Conservation (phyloP, 495 filamentous ascomycete species). For the Daldinia vernicosa region DNA sequence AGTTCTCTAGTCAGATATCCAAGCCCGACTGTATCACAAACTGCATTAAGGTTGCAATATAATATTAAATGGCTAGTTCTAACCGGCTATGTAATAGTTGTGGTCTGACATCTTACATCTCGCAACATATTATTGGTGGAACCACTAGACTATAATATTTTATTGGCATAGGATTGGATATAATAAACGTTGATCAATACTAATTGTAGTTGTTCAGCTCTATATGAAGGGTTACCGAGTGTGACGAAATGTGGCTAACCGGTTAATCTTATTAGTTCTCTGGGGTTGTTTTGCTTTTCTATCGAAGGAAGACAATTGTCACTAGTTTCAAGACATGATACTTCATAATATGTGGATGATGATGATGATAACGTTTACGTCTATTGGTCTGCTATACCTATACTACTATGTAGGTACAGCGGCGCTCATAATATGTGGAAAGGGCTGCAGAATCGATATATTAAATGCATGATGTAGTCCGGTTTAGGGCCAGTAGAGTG, state of each 20-base stretch:
- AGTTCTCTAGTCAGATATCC: not conserved
- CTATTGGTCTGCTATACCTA: too few relatives aligned
- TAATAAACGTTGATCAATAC: constrained; percentile 19
- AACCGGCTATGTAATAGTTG: too few relatives aligned
- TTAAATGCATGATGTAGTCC: not conserved
- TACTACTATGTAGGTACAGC: too few relatives aligned
- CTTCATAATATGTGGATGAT: too few relatives aligned
- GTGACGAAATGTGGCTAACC: not conserved
- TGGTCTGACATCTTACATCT: not conserved
- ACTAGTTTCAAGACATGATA: not conserved
- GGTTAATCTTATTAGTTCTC: not conserved
- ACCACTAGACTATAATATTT: not conserved
- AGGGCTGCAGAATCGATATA: not conserved
- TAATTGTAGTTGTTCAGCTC: constrained; percentile 22
- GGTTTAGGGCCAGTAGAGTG: not conserved
- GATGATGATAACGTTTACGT: too few relatives aligned
- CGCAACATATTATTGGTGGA: not conserved
- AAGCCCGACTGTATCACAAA: not conserved
- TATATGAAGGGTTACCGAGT: not conserved
- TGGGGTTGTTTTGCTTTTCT: not conserved
- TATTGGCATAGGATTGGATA: not conserved
- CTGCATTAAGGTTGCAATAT: not conserved
- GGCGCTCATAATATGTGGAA: not conserved
- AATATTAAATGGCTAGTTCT: not conserved
- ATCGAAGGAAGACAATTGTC: not conserved